Evolutionary conservation across 1,139 yeast species (phyloP).

Genomic region (Entelexis paramagnoliae): DNA sequence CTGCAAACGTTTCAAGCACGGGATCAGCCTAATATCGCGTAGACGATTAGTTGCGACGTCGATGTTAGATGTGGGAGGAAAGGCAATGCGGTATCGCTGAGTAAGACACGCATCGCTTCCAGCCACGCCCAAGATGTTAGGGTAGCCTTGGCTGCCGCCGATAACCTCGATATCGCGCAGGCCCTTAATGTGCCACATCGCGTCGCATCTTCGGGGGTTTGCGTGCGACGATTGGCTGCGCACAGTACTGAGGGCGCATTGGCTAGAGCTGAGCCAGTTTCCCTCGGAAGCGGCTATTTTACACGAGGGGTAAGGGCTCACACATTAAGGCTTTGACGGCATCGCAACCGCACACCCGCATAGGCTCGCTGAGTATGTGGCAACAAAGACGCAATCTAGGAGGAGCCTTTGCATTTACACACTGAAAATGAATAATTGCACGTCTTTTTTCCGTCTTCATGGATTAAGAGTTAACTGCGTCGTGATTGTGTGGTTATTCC

Average conservation of each 20-base stretch:
- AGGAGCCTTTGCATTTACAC: too few species aligned
- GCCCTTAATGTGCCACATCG: not conserved
- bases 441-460: too few species aligned
- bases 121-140: conserved; percentile 3
- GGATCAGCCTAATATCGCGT: conserved; percentile 1
- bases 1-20: not conserved
- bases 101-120: conserved; percentile 5
- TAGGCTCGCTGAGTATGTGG: not conserved
- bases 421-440: too few species aligned
- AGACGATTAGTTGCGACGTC: conserved; percentile 8
- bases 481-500: not conserved
- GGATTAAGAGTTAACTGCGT: too few species aligned
- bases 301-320: conserved; percentile 1
- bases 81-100: conserved; percentile 7
- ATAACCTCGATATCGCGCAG: not conserved
- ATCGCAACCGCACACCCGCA: conserved; percentile 1
- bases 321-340: not conserved
- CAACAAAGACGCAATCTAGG: too few species aligned
- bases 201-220: not conserved
- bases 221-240: too few species aligned
- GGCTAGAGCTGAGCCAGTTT: too few species aligned
- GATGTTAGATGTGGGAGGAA: conserved; percentile 4
- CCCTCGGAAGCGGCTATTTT: not conserved
- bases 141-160: not conserved
- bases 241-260: too few species aligned